Conservation (phyloP, 176 grass and related monocot genomes). For the Dactylis glomerata region DNA sequence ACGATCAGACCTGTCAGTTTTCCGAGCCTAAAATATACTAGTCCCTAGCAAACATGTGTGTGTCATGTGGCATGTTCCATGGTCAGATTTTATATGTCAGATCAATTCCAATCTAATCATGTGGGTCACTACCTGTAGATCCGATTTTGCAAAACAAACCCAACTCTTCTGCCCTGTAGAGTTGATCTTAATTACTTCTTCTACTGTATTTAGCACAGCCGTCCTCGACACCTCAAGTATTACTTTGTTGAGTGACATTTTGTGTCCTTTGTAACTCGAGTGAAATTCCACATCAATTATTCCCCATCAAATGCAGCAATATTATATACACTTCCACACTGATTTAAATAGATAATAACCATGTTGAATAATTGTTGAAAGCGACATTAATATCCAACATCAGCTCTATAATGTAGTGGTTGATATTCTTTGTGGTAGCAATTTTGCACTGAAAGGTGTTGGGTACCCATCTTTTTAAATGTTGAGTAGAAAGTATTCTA, state of each 20-base stretch:
- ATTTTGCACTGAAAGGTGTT: background rate
- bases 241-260: background rate
- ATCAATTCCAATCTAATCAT: background rate
- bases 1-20: background rate
- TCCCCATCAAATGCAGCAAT: background rate
- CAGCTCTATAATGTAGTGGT: background rate
- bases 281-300: background rate
- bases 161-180: background rate
- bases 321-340: background rate
- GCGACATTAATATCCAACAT: background rate
- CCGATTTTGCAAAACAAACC: background rate
- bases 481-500: background rate
- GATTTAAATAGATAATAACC: background rate
- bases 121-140: background rate
- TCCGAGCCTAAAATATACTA: background rate
- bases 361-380: background rate
- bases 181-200: background rate
- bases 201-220: background rate
- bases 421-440: background rate
- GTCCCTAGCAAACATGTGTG: background rate
- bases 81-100: background rate
- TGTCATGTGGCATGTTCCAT: background rate
- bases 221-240: background rate
- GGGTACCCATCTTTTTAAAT: background rate
- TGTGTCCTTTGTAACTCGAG: background rate